A percentile compares a stretch with the other conserved stretches of the same genome.
Conservation (phyloP, 441 rosid genomes). For the Oxalis stricta region DNA sequence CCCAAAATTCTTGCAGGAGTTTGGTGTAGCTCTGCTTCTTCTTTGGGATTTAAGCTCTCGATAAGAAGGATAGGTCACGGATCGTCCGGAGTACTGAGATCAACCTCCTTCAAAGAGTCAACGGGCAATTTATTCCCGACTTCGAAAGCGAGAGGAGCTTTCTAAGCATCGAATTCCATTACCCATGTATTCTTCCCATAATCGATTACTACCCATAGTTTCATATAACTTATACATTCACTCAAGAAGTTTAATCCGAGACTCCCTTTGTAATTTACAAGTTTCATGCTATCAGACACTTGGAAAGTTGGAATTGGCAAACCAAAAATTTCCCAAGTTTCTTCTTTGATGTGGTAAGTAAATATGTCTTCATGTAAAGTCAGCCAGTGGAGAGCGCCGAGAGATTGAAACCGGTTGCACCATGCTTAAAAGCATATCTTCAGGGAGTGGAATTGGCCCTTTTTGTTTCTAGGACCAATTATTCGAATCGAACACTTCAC, state of each 20-base stretch:
- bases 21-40: no score
- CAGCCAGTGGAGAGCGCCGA: constrained; percentile 4
- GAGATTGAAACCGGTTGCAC: background rate
- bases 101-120: no score
- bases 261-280: constrained; percentile 7
- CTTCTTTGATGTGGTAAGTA: background rate
- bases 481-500: constrained; percentile 9
- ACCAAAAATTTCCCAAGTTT: background rate
- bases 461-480: constrained; percentile 3
- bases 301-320: constrained; percentile 6
- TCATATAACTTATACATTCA: background rate
- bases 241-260: background rate
- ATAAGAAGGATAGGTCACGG: no score
- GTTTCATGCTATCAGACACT: background rate
- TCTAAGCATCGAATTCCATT: background rate
- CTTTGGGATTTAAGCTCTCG: no score
- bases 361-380: background rate
- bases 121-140: no score
- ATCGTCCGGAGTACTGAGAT: no score
- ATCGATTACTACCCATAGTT: constrained; percentile 8
- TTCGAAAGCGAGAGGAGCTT: background rate
- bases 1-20: no score
- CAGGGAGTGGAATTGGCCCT: background rate
- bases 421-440: background rate
- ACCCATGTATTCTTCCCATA: constrained; percentile 2